Evolutionary conservation across 169 alveolate species (phyloP).

Genomic region (Plasmodium berghei): DNA sequence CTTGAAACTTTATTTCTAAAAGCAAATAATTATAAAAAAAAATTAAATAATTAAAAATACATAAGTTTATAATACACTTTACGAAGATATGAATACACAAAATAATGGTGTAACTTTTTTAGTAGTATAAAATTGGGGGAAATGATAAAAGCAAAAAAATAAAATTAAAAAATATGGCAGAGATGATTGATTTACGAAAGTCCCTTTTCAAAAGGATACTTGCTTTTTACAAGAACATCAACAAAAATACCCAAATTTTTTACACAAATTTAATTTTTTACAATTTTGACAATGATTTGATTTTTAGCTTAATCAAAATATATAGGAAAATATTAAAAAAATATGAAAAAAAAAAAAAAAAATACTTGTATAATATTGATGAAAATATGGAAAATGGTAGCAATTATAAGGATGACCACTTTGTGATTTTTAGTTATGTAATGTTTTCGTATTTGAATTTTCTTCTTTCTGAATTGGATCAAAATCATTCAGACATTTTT

Average conservation of each 20-base stretch:
- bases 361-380: no score
- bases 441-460: constrained; percentile 41
- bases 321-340: constrained; percentile 27
- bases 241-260: constrained; percentile 17
- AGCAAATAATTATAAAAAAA: no score
- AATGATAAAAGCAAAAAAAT: not conserved
- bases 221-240: constrained; percentile 30
- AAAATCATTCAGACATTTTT: constrained; percentile 21
- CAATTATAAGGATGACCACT: constrained; percentile 18
- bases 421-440: constrained; percentile 41
- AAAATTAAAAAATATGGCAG: constrained; percentile 4
- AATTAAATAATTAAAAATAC: no score
- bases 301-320: constrained; percentile 14
- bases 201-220: constrained; percentile 11
- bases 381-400: not conserved
- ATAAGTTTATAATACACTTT: no score
- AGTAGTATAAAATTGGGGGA: not conserved
- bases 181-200: constrained; percentile 24
- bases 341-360: constrained; percentile 1
- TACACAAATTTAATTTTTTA: constrained; percentile 32
- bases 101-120: not conserved
- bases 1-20: no score
- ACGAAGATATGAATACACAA: no score
- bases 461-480: constrained; percentile 27
- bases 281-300: constrained; percentile 62